Evolutionary conservation across 2,329 filamentous ascomycete species (phyloP).

Genomic region (Pseudonectria buxi): DNA sequence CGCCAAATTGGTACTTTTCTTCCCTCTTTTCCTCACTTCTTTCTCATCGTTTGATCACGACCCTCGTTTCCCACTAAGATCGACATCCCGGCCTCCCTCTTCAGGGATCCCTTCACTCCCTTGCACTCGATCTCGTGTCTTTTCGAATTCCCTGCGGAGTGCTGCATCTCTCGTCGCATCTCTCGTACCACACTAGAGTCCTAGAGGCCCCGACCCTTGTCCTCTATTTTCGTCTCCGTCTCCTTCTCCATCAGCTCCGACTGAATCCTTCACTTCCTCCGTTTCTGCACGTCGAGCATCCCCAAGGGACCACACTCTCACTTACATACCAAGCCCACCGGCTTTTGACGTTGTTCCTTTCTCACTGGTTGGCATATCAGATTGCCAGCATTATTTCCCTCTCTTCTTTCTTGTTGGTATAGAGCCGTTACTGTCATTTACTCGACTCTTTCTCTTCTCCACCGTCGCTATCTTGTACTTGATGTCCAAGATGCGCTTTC

Average conservation of each 20-base stretch:
- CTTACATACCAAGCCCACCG: too few species aligned
- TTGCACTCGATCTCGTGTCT: too few species aligned
- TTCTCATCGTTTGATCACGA: not conserved
- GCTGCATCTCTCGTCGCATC: too few species aligned
- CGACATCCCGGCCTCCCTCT: too few species aligned
- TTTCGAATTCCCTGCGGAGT: too few species aligned
- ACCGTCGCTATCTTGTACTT: not conserved
- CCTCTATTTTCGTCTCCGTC: conserved; percentile 1
- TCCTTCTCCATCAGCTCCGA: not conserved
- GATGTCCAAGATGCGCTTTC: conserved; percentile 19
- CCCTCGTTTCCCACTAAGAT: too few species aligned
- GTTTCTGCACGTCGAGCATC: conserved; percentile 1
- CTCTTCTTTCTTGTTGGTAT: too few species aligned
- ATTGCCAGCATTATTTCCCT: too few species aligned
- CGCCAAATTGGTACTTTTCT: conserved; percentile 1
- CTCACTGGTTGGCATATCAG: not conserved
- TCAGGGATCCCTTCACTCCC: too few species aligned
- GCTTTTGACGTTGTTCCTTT: not conserved
- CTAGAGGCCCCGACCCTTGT: not conserved
- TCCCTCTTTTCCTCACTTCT: not conserved
- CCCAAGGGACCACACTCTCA: too few species aligned
- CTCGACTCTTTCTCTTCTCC: not conserved
- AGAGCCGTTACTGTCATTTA: not conserved
- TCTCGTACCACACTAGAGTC: not conserved
- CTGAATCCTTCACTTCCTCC: not conserved